Evolutionary conservation across 2,329 filamentous ascomycete species (phyloP).

Genomic region (Penicillium polonicum): DNA sequence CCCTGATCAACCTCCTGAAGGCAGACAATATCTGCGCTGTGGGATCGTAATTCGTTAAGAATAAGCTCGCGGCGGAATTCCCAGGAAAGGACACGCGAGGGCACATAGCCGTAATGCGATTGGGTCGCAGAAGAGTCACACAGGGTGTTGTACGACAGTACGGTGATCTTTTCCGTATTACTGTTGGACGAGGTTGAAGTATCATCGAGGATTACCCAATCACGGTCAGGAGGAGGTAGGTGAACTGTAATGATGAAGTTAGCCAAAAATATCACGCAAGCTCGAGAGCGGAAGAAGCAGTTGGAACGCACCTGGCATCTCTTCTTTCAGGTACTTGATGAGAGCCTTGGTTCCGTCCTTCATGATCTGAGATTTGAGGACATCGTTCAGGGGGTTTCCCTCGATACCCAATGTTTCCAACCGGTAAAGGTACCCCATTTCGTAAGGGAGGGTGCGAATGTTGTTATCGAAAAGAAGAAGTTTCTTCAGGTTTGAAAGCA

Average conservation of each 20-base stretch:
- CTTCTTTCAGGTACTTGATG: slow-evolving; percentile 78
- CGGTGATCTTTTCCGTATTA: slow-evolving; percentile 68
- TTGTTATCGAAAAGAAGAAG: slow-evolving; percentile 88
- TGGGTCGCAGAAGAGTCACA: slow-evolving; percentile 90
- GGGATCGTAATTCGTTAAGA: slow-evolving; percentile 73
- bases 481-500: slow-evolving; percentile 89
- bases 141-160: slow-evolving; percentile 92
- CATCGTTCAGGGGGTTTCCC: slow-evolving; percentile 78
- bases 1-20: slow-evolving; percentile 92
- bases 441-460: slow-evolving; percentile 75
- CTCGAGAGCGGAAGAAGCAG: neutral
- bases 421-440: slow-evolving; percentile 84
- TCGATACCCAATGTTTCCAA: slow-evolving; percentile 88
- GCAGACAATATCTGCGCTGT: slow-evolving; percentile 85
- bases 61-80: slow-evolving; percentile 81
- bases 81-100: slow-evolving; percentile 78
- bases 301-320: slow-evolving; percentile 69
- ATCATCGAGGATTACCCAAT: slow-evolving; percentile 72
- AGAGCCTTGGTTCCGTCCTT: slow-evolving; percentile 84
- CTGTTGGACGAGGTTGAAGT: slow-evolving; percentile 49
- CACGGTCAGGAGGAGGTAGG: slow-evolving; percentile 70
- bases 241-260: slow-evolving; percentile 58
- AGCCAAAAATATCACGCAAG: slow-evolving; percentile 8
- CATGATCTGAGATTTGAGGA: slow-evolving; percentile 76
- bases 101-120: slow-evolving; percentile 85